phyloP scores from a whole-genome alignment of 2,329 filamentous ascomycete species.

The Colletotrichum karsti region DNA sequence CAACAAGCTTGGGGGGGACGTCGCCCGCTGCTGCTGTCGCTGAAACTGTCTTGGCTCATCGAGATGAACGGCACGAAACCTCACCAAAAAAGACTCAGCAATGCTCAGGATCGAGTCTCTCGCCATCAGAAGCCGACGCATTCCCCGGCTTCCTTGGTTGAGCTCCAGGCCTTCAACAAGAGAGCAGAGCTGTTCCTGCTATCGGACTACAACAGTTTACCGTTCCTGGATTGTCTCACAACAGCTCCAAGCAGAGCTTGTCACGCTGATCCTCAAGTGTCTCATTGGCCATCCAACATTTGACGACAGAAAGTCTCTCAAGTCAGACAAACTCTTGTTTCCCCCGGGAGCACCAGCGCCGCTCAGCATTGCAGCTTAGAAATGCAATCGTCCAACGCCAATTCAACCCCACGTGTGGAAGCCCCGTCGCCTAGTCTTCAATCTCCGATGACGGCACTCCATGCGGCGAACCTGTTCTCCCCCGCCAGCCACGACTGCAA shows the following conservation, averaged over 20 bases:
- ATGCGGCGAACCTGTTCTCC: background rate
- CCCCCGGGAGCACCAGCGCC: background rate
- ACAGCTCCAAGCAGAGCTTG: background rate
- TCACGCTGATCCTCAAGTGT: background rate
- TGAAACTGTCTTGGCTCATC: background rate
- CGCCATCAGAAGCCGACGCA: background rate
- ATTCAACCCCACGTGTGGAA: constrained; percentile 15
- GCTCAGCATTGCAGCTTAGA: constrained; percentile 7
- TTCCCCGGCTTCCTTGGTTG: constrained; percentile 2
- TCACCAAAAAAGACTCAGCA: constrained; percentile 15
- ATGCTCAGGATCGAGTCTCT: background rate
- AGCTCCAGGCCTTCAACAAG: constrained; percentile 2
- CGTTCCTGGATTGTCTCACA: constrained; percentile 7
- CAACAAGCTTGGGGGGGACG: background rate
- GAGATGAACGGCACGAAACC: background rate
- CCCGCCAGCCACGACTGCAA: constrained; percentile 2
- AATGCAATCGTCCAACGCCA: constrained; percentile 24
- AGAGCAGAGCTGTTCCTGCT: background rate
- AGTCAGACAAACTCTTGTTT: constrained; percentile 4
- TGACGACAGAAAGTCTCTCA: background rate
- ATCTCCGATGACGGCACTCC: constrained; percentile 28
- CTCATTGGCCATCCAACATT: constrained; percentile 7
- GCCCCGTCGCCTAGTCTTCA: constrained; percentile 9
- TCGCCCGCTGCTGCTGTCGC: background rate
- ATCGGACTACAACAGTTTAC: background rate